A percentile compares a stretch with the other conserved stretches of the same genome.
Evolutionary conservation across 345 rosid species (phyloP).

Genomic region (Pistacia vera): DNA sequence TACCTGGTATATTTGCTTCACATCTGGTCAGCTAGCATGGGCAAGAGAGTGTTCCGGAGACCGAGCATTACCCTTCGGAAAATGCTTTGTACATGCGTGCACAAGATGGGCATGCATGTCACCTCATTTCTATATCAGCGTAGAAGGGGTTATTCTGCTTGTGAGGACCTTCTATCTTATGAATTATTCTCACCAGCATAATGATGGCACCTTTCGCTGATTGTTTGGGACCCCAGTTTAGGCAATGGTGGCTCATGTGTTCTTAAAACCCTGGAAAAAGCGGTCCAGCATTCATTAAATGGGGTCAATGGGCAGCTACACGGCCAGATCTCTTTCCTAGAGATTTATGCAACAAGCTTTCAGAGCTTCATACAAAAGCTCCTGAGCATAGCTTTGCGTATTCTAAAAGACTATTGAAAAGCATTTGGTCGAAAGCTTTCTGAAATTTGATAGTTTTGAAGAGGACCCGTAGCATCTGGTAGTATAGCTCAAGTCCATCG

Average conservation of each 20-base stretch:
- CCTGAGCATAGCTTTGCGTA: constrained; percentile 91
- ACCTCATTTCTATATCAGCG: constrained; percentile 44
- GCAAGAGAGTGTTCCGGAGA: constrained; percentile 48
- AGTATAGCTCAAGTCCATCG: constrained; percentile 99
- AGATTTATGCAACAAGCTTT: constrained; percentile 84
- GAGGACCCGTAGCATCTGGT: constrained; percentile 99
- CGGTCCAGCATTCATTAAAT: constrained; percentile 99
- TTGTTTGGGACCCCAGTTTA: constrained; percentile 53
- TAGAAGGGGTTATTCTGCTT: constrained; percentile 60
- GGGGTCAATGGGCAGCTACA: constrained; percentile 99
- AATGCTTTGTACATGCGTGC: constrained; percentile 57
- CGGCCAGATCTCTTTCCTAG: constrained; percentile 91
- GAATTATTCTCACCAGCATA: constrained; percentile 66
- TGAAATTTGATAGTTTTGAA: constrained; percentile 87
- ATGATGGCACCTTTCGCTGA: constrained; percentile 76
- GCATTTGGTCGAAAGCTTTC: constrained; percentile 90
- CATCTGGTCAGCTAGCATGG: constrained; percentile 59
- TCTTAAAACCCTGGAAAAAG: constrained; percentile 71
- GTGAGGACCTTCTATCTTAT: constrained; percentile 76
- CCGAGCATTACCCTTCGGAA: constrained; percentile 48
- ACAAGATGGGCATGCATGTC: constrained; percentile 59
- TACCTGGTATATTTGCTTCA: constrained; percentile 67
- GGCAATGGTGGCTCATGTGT: constrained; percentile 68
- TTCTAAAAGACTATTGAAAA: constrained; percentile 70
- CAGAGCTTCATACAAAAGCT: constrained; percentile 89